Evolutionary conservation across 345 rosid genomes (phyloP).

Genomic region (Brassica rapa): DNA sequence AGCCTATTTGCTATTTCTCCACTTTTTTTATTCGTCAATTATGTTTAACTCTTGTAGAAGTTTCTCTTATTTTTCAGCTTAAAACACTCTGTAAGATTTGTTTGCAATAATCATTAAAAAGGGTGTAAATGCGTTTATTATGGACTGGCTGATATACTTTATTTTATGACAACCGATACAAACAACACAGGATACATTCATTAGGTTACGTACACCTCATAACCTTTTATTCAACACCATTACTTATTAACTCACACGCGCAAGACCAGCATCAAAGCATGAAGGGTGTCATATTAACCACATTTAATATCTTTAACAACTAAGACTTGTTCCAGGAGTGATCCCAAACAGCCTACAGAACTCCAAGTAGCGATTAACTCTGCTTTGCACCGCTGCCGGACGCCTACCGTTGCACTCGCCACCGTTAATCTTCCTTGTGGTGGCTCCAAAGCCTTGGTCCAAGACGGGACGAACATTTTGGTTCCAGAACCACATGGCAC

Average conservation of each 20-base stretch:
- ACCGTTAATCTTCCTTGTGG: slow-evolving; percentile 53
- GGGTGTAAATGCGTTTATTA: not conserved
- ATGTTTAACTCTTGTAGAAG: not conserved
- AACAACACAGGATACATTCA: slow-evolving; percentile 21
- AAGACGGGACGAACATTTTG: slow-evolving; percentile 46
- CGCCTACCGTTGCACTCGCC: slow-evolving; percentile 51
- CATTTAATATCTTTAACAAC: slow-evolving; percentile 35
- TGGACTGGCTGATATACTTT: slow-evolving; percentile 3
- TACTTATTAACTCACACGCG: slow-evolving; percentile 15
- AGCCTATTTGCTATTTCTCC: not conserved
- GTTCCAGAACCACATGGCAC: slow-evolving; percentile 67
- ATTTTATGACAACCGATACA: slow-evolving; percentile 19
- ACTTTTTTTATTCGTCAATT: not conserved
- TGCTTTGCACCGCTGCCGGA: slow-evolving; percentile 40
- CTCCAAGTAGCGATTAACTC: slow-evolving; percentile 39
- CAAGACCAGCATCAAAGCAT: slow-evolving; percentile 4
- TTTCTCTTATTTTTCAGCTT: not conserved
- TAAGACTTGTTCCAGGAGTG: slow-evolving; percentile 41
- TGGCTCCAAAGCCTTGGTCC: slow-evolving; percentile 56
- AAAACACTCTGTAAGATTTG: not conserved
- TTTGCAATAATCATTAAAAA: not conserved
- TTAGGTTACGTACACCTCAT: slow-evolving; percentile 12
- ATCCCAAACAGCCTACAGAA: slow-evolving; percentile 46
- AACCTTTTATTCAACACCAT: slow-evolving; percentile 26
- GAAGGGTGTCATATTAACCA: slow-evolving; percentile 8